Evolutionary conservation across 306 rosid species (phyloP).

Genomic region (Cyamopsis tetragonoloba): DNA sequence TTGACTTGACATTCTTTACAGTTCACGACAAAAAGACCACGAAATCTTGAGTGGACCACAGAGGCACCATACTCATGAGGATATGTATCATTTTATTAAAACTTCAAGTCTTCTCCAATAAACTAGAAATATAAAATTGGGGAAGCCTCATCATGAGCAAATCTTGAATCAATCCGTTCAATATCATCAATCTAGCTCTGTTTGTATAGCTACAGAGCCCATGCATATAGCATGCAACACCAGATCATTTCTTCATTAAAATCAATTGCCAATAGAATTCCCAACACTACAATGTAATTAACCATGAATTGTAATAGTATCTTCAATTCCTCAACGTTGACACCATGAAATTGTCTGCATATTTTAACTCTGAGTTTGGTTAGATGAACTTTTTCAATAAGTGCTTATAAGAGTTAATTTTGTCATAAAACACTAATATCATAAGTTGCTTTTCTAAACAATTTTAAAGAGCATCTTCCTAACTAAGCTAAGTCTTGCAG

Average conservation of each 20-base stretch:
- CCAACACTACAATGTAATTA: background rate
- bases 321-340: no score
- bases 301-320: no score
- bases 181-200: background rate
- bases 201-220: background rate
- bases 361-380: no score
- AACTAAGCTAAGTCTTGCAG: no score
- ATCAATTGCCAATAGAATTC: background rate
- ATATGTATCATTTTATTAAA: background rate
- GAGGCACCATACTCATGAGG: conserved; percentile 5
- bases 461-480: no score
- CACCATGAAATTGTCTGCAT: no score
- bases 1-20: background rate
- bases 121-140: background rate
- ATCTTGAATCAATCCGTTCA: background rate
- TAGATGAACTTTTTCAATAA: no score
- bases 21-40: background rate
- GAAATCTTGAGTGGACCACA: background rate
- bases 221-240: background rate
- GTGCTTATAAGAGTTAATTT: no score
- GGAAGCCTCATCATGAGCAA: conserved; percentile 1
- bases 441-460: no score
- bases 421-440: no score
- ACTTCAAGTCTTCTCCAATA: background rate
- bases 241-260: background rate